Conservation (phyloP, 2,329 filamentous ascomycete genomes). For the Xylaria sp. region DNA sequence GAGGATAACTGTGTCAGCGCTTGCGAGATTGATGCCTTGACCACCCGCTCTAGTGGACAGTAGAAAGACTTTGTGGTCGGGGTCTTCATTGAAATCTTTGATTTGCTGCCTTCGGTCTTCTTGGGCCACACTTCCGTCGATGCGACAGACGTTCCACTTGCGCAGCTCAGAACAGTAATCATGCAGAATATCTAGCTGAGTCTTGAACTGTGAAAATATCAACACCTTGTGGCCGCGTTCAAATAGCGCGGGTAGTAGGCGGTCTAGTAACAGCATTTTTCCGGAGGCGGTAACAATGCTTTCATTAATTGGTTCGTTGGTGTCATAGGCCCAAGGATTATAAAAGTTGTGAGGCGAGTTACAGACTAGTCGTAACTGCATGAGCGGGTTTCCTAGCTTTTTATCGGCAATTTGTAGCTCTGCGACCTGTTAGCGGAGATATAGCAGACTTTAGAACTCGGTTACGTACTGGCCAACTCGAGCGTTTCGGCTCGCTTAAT, state of each 20-base stretch:
- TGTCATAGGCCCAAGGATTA: constrained; percentile 79
- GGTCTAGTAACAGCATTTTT: constrained; percentile 95
- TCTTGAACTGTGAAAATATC: constrained; percentile 97
- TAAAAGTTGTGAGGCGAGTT: constrained; percentile 98
- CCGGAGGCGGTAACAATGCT: constrained; percentile 87
- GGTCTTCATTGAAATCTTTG: constrained; percentile 74
- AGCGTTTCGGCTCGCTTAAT: constrained; percentile 73
- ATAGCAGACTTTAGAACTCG: not conserved
- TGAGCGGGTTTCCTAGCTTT: constrained; percentile 91
- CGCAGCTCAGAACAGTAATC: constrained; percentile 85
- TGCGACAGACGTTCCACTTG: constrained; percentile 84
- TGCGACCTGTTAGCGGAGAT: constrained; percentile 52
- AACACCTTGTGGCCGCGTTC: constrained; percentile 84
- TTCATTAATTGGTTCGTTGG: constrained; percentile 75
- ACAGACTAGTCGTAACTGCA: constrained; percentile 91
- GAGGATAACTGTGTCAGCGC: constrained; percentile 90
- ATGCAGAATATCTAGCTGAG: constrained; percentile 88
- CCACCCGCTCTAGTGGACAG: constrained; percentile 92
- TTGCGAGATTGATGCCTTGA: constrained; percentile 92
- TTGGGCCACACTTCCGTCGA: constrained; percentile 88
- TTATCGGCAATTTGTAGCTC: constrained; percentile 89
- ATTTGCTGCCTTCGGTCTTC: constrained; percentile 76
- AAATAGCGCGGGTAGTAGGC: constrained; percentile 82
- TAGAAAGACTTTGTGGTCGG: constrained; percentile 79
- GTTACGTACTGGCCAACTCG: constrained; percentile 76